These are phyloP conservation scores for Trichoderma cornu-damae DNA, from an alignment of 2,329 filamentous ascomycete species.

Conservation along the genomic window DNA sequence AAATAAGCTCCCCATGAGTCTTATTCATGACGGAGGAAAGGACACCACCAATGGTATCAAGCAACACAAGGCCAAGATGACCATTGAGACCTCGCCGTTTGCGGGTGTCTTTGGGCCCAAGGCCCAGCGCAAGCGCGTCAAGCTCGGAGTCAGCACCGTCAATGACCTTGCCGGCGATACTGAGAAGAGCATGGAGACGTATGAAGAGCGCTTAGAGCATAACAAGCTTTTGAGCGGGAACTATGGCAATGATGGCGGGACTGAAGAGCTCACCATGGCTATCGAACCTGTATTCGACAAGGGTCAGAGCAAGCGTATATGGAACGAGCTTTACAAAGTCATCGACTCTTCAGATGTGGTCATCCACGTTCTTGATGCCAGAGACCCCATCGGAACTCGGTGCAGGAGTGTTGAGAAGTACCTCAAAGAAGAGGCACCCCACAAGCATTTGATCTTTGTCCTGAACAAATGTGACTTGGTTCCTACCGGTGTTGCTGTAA, in stretches of 20 bases:
- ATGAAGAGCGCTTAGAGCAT: conserved; percentile 75
- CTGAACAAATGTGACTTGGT: conserved; percentile 65
- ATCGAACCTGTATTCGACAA: conserved; percentile 87
- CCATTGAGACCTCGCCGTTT: conserved; percentile 82
- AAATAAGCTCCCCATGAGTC: conserved; percentile 93
- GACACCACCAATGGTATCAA: conserved; percentile 72
- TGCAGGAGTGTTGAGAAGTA: conserved; percentile 81
- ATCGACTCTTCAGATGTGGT: conserved; percentile 95
- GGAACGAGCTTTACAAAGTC: conserved; percentile 94
- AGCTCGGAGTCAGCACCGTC: conserved; percentile 77
- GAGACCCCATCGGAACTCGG: conserved; percentile 83
- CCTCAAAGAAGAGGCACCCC: conserved; percentile 83
- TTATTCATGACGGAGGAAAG: conserved; percentile 76
- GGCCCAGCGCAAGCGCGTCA: conserved; percentile 85
- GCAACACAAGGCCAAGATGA: conserved; percentile 90
- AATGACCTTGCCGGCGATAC: conserved; percentile 76
- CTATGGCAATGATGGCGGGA: conserved; percentile 50
- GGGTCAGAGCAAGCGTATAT: conserved; percentile 91
- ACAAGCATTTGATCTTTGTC: conserved; percentile 72
- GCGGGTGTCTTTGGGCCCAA: conserved; percentile 89
- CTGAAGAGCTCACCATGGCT: conserved; percentile 50
- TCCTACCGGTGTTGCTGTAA: conserved; percentile 89
- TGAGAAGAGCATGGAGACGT: conserved; percentile 73
- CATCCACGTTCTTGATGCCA: conserved; percentile 87
- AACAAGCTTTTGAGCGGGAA: conserved; percentile 69